phyloP scores from a whole-genome alignment of 257 asterid species.

The Mentha longifolia region DNA sequence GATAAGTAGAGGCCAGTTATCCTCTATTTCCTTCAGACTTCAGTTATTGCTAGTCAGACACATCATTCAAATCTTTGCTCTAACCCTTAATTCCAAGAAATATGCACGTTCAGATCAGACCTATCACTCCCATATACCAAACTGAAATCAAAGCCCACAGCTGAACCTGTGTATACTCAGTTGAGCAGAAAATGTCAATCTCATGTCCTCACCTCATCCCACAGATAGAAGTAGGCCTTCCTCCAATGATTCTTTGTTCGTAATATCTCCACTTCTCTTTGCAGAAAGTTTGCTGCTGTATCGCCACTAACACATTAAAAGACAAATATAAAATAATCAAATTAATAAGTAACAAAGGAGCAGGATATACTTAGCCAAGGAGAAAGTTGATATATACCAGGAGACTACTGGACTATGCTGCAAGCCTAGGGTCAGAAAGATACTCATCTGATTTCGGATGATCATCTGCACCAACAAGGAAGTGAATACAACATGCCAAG shows the following conservation, averaged over 20 bases:
- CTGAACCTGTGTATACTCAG: constrained; percentile 25
- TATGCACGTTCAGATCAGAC: constrained; percentile 10
- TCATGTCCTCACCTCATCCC: constrained; percentile 93
- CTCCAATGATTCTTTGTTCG: constrained; percentile 86
- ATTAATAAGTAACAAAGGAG: constrained; percentile 27
- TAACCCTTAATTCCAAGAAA: constrained; percentile 24
- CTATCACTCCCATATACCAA: constrained; percentile 16
- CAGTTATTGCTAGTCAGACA: constrained; percentile 6
- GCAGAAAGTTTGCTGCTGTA: constrained; percentile 75
- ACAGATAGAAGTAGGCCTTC: constrained; percentile 95
- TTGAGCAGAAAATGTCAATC: constrained; percentile 23
- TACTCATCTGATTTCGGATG: constrained; percentile 98
- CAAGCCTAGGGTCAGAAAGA: constrained; percentile 90
- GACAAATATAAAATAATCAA: constrained; percentile 45
- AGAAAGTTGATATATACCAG: constrained; percentile 52
- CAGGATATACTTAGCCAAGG: constrained; percentile 23
- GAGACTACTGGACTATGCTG: constrained; percentile 82
- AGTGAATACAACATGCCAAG: constrained; percentile 16
- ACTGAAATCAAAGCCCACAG: constrained; percentile 19
- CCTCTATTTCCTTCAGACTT: constrained; percentile 19
- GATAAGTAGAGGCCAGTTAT: constrained; percentile 8
- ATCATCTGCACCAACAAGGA: constrained; percentile 66
- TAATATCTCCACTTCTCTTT: constrained; percentile 81
- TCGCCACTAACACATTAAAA: constrained; percentile 69
- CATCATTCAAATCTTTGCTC: constrained; percentile 6